Base-by-base conservation (phyloP, 1,284 basidiomycete genomes). In the Paramarasmius palmivorus region DNA sequence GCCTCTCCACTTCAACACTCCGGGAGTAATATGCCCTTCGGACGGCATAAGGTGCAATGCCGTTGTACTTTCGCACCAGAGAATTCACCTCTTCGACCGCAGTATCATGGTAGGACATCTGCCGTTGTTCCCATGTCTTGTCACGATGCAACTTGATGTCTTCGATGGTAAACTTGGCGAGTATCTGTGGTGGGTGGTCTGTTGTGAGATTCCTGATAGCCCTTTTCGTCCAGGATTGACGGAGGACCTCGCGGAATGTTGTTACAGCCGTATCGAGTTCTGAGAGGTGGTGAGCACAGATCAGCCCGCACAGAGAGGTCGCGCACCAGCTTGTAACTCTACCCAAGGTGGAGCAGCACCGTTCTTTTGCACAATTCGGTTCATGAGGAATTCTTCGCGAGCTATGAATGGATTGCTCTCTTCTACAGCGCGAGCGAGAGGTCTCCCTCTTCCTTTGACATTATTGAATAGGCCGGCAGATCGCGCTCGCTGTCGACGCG, bases 321-420 rank as follows among this genome's bases (percentile, higher is more conserved):
- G 61, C 79, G 50, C 55, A 85, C 87, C 86, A 55, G 77, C 74
- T 68, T 95, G 93, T 32, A 94, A 64, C 68, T 95, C 93, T 3
- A 96, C 88, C 92, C 92, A 96, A 2, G 92, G 90, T n/a, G 93
- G 94, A 0, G 86, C 82, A 2, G 89, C 91, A 14, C 90, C 92
- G 62, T 94, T 91, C 36, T 85, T 75, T 63, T 93, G 88, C 17
- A 96, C 82, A 54, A 95, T 93, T 12, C 93, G 82, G 64, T 95
- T 95, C 88, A 95, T 88, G 49, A 95, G 73, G 59, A 88, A 91
- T 65, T 93, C 86, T 63, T 86, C 85, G n/a, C 85, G 75, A 22
- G 76, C 79, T 53, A 93, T 84, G 65, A 91, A 93, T 0, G 92
- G 93, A 64, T 95, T 95, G 25, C 74, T 73, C 64, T 92, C 90